Evolutionary conservation across 768 basidiomycete genomes (phyloP).

Genomic region (Lentinus tigrinus): DNA sequence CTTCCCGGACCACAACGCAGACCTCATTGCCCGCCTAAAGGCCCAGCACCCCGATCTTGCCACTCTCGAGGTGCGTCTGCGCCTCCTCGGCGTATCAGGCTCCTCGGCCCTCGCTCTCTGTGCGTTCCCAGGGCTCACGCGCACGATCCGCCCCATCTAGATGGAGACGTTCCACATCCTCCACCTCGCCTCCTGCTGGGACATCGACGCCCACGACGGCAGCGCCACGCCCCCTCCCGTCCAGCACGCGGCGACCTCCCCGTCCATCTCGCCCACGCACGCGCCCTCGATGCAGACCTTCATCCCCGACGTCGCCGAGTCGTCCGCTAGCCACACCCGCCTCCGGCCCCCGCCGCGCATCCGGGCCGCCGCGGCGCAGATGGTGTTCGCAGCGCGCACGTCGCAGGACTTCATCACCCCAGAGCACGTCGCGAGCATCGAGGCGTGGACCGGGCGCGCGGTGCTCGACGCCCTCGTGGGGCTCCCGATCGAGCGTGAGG

Average conservation of each 20-base stretch:
- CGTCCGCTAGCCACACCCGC: constrained; percentile 8
- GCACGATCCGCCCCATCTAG: constrained; percentile 34
- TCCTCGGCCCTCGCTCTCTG: not conserved
- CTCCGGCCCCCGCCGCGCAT: constrained; percentile 40
- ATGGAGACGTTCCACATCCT: constrained; percentile 86
- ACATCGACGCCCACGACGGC: constrained; percentile 27
- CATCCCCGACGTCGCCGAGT: constrained; percentile 12
- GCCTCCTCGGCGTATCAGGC: not conserved
- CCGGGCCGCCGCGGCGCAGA: constrained; percentile 76
- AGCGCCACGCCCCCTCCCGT: constrained; percentile 38
- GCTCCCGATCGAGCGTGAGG: constrained; percentile 48
- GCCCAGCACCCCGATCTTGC: constrained; percentile 50
- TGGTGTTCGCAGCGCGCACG: constrained; percentile 77
- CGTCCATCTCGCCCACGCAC: constrained; percentile 31
- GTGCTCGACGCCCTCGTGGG: constrained; percentile 56
- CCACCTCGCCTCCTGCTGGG: constrained; percentile 77
- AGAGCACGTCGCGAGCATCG: constrained; percentile 53
- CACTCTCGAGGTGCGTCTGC: constrained; percentile 61
- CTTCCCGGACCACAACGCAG: constrained; percentile 71
- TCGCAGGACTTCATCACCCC: constrained; percentile 78
- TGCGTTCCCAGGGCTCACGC: not conserved
- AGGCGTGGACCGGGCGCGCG: constrained; percentile 61
- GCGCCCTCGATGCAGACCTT: constrained; percentile 20
- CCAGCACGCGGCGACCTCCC: constrained; percentile 43
- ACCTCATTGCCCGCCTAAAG: constrained; percentile 58